Conservation (phyloP, 441 rosid species). For the Brassica balearica region DNA sequence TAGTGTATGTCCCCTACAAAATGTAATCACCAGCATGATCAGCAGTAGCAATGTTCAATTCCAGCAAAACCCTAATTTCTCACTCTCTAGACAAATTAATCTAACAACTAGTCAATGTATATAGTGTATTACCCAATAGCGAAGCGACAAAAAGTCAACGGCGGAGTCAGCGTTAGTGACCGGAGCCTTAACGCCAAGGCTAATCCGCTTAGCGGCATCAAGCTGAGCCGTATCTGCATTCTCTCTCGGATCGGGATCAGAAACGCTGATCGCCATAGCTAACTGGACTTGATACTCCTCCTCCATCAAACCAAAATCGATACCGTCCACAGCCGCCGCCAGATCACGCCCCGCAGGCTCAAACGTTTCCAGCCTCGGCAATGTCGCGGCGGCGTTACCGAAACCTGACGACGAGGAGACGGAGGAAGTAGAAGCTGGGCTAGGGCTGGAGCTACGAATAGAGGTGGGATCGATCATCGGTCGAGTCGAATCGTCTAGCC, state of each 20-base stretch:
- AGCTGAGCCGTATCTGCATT: slow-evolving; percentile 93
- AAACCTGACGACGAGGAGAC: slow-evolving; percentile 48
- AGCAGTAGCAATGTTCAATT: too few relatives aligned
- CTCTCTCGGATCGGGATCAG: slow-evolving; percentile 70
- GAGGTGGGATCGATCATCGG: slow-evolving; percentile 56
- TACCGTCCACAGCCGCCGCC: slow-evolving; percentile 40
- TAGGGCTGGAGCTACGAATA: slow-evolving; percentile 49
- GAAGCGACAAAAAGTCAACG: slow-evolving; percentile 73
- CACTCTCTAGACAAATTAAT: too few relatives aligned
- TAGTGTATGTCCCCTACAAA: neutral
- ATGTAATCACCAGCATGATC: too few relatives aligned
- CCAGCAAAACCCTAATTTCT: too few relatives aligned
- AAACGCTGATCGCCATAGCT: slow-evolving; percentile 93
- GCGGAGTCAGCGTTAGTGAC: slow-evolving; percentile 55
- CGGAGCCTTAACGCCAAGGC: slow-evolving; percentile 71
- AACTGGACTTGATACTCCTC: slow-evolving; percentile 95
- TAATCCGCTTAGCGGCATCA: slow-evolving; percentile 94
- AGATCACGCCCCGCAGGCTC: slow-evolving; percentile 60
- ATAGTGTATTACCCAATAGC: slow-evolving; percentile 66
- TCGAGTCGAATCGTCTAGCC: slow-evolving; percentile 51
- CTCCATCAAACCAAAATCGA: slow-evolving; percentile 76
- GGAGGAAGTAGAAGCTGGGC: slow-evolving; percentile 47
- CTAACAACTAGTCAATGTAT: neutral
- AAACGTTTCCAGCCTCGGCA: slow-evolving; percentile 56
- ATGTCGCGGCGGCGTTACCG: slow-evolving; percentile 41